Percentiles rank a stretch among this genome's conserved stretches.
These are phyloP conservation scores for Sanghuangporus weigelae DNA, from an alignment of 1,284 basidiomycete genomes.

Conservation along the genomic window DNA sequence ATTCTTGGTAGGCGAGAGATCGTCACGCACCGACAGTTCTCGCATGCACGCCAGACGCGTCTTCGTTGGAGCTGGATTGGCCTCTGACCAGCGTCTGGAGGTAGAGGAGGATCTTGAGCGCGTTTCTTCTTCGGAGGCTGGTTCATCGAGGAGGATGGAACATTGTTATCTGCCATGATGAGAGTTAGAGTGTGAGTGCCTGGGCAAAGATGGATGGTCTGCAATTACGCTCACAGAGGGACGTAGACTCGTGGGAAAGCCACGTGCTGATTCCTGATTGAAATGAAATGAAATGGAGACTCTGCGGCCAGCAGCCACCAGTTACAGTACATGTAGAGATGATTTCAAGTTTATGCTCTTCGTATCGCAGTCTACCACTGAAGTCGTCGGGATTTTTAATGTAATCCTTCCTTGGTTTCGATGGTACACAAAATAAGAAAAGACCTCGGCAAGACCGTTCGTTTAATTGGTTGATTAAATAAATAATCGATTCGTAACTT, in stretches of 20 bases:
- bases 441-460: too few species aligned
- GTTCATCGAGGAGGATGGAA: conserved; percentile 36
- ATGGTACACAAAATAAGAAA: too few species aligned
- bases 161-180: conserved; percentile 32
- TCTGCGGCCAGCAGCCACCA: not conserved
- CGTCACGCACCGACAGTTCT: conserved; percentile 68
- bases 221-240: not conserved
- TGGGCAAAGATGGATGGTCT: not conserved
- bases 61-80: conserved; percentile 70
- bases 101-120: conserved; percentile 48
- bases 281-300: not conserved
- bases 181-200: conserved; percentile 9
- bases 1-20: not conserved
- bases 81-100: conserved; percentile 55
- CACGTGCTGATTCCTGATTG: not conserved
- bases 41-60: conserved; percentile 78
- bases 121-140: conserved; percentile 67
- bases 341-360: too few species aligned
- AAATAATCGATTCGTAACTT: too few species aligned
- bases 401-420: too few species aligned
- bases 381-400: too few species aligned
- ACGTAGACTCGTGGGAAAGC: not conserved
- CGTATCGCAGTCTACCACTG: too few species aligned
- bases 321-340: not conserved
- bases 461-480: too few species aligned